Evolutionary conservation across 192 early-diverging fungal genomes (phyloP).

Genomic region (Neocallimastix lanati): DNA sequence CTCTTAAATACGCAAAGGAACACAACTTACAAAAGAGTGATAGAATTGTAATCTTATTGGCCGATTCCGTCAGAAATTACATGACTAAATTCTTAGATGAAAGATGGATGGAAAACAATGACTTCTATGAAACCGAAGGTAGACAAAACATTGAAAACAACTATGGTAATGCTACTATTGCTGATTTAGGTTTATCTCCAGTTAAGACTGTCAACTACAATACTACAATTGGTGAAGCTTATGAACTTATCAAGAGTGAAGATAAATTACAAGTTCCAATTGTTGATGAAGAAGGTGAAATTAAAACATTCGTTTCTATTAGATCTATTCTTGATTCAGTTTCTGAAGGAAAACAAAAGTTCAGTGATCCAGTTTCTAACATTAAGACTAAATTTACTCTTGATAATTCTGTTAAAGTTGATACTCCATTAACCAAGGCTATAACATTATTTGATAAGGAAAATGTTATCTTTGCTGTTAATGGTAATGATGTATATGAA

Average conservation of each 20-base stretch:
- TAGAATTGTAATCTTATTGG: conserved; percentile 82
- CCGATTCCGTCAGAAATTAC: conserved; percentile 98
- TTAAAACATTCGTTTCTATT: not conserved
- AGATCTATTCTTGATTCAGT: not conserved
- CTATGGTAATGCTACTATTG: not conserved
- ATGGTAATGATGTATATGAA: not conserved
- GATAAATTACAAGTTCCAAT: not conserved
- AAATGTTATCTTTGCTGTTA: not conserved
- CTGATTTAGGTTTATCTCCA: not conserved
- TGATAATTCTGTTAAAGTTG: not conserved
- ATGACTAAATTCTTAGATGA: conserved; percentile 87
- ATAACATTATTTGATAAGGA: not conserved
- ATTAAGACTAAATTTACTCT: not conserved
- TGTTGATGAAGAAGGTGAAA: not conserved
- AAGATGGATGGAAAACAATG: not conserved
- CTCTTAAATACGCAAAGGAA: conserved; percentile 61
- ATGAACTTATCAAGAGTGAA: not conserved
- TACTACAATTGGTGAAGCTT: not conserved
- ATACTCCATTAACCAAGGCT: not conserved
- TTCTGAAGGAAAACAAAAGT: not conserved
- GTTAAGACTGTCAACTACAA: not conserved
- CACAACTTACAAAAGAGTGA: conserved; percentile 56
- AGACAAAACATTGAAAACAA: not conserved
- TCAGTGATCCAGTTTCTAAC: not conserved
- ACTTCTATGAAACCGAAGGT: not conserved